These are phyloP conservation scores for Excoecaria agallocha DNA, from an alignment of 345 rosid genomes.

Conservation along the genomic window DNA sequence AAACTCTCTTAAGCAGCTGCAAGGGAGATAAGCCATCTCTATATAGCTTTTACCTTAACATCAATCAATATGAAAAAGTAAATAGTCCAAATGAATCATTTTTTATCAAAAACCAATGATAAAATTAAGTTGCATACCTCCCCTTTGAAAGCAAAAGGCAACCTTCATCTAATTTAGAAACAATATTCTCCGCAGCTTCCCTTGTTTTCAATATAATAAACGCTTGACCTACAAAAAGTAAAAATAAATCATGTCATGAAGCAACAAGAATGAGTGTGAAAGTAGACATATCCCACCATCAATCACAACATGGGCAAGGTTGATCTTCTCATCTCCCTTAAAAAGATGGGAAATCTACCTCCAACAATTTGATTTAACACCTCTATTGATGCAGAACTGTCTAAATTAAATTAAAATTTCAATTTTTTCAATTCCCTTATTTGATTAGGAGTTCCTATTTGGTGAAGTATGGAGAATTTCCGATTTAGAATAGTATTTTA, in stretches of 20 bases:
- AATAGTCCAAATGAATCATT: neutral
- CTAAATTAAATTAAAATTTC: no score
- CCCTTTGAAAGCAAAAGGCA: constrained; percentile 75
- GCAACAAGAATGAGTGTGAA: neutral
- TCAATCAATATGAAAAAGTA: neutral
- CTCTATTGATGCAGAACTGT: no score
- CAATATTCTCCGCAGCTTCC: constrained; percentile 56
- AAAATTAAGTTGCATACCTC: constrained; percentile 45
- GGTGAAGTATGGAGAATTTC: no score
- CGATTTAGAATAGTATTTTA: no score
- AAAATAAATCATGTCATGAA: constrained; percentile 14
- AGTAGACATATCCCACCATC: neutral
- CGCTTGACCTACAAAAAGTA: constrained; percentile 60
- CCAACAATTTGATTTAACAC: neutral
- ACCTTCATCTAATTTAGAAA: constrained; percentile 47
- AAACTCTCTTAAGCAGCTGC: neutral
- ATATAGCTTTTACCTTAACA: neutral
- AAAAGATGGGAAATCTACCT: neutral
- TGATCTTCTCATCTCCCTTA: neutral
- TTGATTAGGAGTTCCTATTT: no score
- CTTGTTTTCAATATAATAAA: constrained; percentile 59
- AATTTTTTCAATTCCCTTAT: no score
- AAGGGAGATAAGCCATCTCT: neutral
- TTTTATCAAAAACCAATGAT: neutral
- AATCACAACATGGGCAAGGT: neutral